phyloP scores from a whole-genome alignment of 2,329 filamentous ascomycete genomes.

The Colletotrichum sp. region DNA sequence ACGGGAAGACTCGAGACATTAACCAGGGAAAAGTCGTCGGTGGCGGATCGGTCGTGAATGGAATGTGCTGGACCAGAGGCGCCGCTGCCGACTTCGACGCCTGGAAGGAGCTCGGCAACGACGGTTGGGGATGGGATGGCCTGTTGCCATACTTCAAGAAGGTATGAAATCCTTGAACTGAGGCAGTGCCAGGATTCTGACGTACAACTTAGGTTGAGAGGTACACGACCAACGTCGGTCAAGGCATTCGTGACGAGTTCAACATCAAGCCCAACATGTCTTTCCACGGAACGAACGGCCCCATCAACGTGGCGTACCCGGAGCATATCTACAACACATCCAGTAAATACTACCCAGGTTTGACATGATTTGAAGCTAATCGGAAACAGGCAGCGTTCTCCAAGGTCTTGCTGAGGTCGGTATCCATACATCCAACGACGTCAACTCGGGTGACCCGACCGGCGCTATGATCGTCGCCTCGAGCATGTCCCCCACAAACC shows the following conservation, averaged over 20 bases:
- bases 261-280: slow-evolving; percentile 30
- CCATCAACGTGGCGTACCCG: slow-evolving; percentile 42
- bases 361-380: neutral
- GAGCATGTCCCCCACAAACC: slow-evolving; percentile 40
- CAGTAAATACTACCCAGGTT: slow-evolving; percentile 28
- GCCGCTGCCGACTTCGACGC: slow-evolving; percentile 44
- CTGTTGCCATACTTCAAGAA: slow-evolving; percentile 56
- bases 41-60: slow-evolving; percentile 45
- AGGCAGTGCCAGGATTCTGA: neutral
- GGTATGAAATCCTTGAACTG: slow-evolving; percentile 26
- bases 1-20: slow-evolving; percentile 37
- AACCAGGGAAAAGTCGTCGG: slow-evolving; percentile 43
- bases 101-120: slow-evolving; percentile 46
- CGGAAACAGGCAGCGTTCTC: slow-evolving; percentile 37
- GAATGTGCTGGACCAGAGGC: slow-evolving; percentile 45
- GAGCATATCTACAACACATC: slow-evolving; percentile 43
- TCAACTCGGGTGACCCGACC: slow-evolving; percentile 39
- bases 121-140: slow-evolving; percentile 46
- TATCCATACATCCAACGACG: slow-evolving; percentile 37
- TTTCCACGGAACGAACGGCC: slow-evolving; percentile 38
- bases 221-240: slow-evolving; percentile 32
- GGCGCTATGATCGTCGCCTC: slow-evolving; percentile 42
- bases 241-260: slow-evolving; percentile 23
- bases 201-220: slow-evolving; percentile 37
- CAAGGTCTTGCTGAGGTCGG: slow-evolving; percentile 40